Conservation (phyloP, 2,329 filamentous ascomycete genomes). For the Apiospora arundinis region DNA sequence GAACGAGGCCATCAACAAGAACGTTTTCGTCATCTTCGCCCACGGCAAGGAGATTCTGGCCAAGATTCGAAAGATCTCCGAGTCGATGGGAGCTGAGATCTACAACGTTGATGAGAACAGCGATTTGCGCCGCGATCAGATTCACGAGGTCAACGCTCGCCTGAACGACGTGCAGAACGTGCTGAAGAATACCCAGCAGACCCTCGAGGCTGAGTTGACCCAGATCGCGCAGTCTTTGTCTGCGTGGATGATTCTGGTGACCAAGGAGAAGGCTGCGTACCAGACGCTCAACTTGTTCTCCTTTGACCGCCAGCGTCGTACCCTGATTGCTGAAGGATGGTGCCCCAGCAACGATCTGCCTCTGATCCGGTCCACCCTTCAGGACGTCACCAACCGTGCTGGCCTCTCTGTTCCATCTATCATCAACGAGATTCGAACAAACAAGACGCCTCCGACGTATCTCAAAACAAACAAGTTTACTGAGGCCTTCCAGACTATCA, state of each 20-base stretch:
- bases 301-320: slow-evolving; percentile 94
- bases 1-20: slow-evolving; percentile 94
- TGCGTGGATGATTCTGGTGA: slow-evolving; percentile 96
- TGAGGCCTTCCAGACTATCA: slow-evolving; percentile 97
- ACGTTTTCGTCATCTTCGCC: slow-evolving; percentile 98
- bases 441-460: slow-evolving; percentile 96
- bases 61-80: slow-evolving; percentile 99
- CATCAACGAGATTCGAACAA: slow-evolving; percentile 96
- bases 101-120: slow-evolving; percentile 98
- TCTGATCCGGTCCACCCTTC: slow-evolving; percentile 88
- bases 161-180: slow-evolving; percentile 92
- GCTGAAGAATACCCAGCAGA: slow-evolving; percentile 91
- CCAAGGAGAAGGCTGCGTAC: slow-evolving; percentile 98
- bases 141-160: slow-evolving; percentile 95
- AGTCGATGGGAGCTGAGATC: slow-evolving; percentile 93
- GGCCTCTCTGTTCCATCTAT: slow-evolving; percentile 97
- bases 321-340: slow-evolving; percentile 97
- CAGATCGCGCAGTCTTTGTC: slow-evolving; percentile 92
- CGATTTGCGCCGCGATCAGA: slow-evolving; percentile 92
- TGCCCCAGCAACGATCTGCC: slow-evolving; percentile 90
- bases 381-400: slow-evolving; percentile 95
- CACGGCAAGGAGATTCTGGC: slow-evolving; percentile 98
- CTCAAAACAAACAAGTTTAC: slow-evolving; percentile 99
- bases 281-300: slow-evolving; percentile 95
- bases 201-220: slow-evolving; percentile 88